Base-by-base conservation (phyloP, 176 grass and related monocot genomes). In the Thinopyrum elongatum region DNA sequence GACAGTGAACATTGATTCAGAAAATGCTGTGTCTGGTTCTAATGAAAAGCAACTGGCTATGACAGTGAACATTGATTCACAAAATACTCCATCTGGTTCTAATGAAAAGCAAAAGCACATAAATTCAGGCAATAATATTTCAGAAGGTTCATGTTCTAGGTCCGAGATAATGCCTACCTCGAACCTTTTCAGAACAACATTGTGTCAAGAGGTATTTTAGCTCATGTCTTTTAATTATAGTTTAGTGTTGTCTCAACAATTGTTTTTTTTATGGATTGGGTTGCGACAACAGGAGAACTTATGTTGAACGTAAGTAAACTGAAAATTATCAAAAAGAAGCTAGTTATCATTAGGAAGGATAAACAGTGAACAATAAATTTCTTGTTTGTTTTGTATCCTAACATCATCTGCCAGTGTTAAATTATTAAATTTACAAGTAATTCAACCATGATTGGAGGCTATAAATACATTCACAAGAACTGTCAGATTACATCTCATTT, bases 151-250 rank as follows among this genome's bases (percentile, higher is more conserved):
- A 81, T 77, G 22, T 81, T 86, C 83, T 85, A 26, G 35, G 60
- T 76, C 70, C n/a, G 69, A 86, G 36, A 51, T 30, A 69, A 77
- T 51, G n/a, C 27, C 55, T 82, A 57, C 80, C 53, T 71, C 55
- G 3, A 86, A 78, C 44, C 34, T 71, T 31, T 61, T 59, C 47
- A 35, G 47, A 65, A 83, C 73, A 72, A 6, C 36, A 53, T 83
- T 65, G 73, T 14, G 2, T 77, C 29, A 82, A 5, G 13, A 90
- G 72, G 88, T 86, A 89, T 80, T 77, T 67, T 70, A 77, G 63
- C 17, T 70, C 27, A 70, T 46, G 22, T 49, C 42, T 58, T 73
- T 58, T 84, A 47, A 25, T 22, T 70, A 51, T 77, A 62, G 17
- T 47, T 28, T 14, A 67, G 33, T 69, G 21, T 42, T 49, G 0